Base-by-base conservation (phyloP, 2,329 filamentous ascomycete genomes). In the Hymenoscyphus salicellus region DNA sequence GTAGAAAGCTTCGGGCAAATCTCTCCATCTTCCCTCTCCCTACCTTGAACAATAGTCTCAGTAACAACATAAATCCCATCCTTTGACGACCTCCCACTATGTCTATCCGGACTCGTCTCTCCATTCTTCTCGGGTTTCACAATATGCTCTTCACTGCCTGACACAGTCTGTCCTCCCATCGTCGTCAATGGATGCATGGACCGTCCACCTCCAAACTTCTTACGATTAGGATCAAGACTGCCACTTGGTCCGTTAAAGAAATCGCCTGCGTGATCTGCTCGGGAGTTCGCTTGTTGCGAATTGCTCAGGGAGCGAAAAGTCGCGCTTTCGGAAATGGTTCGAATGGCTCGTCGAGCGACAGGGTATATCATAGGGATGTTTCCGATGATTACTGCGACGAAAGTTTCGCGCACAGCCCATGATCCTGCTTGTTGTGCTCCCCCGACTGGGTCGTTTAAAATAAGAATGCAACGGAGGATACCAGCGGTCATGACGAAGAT, bases 401-500 rank as follows among this genome's bases (percentile, higher is more conserved):
- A 73, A 0, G 74, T 72, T 60, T 77, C 75, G 33, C 74, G 69
- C 55, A 70, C 64, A 46, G 77, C 77, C 78, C 79, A 80, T 5
- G 75, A 76, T 8, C 77, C 78, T 5, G 64, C 66, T 64, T 77
- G 69, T 52, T 78, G 72, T 14, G 77, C 77, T 17, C 77, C 77
- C n/a, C 73, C 76, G 30, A 75, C 61, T n/a, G 74, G 74, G 62
- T 78, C 66, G 33, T 74, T 64, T 16, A 84, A 63, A 60, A 85
- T 84, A 5, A 83, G 71, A 2, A 83, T 78, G 63, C 81, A 83
- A 36, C 84, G 82, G 7, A 86, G 74, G 60, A 85, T 80, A 1
- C 81, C 83, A 14, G 81, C 80, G 41, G 81, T 79, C 70, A 83
- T 85, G 60, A 85, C 80, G 68, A 86, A 85, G 14, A 82, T 70